Evolutionary conservation across 2,329 filamentous ascomycete species (phyloP).

Genomic region (Paramyrothecium roridum): DNA sequence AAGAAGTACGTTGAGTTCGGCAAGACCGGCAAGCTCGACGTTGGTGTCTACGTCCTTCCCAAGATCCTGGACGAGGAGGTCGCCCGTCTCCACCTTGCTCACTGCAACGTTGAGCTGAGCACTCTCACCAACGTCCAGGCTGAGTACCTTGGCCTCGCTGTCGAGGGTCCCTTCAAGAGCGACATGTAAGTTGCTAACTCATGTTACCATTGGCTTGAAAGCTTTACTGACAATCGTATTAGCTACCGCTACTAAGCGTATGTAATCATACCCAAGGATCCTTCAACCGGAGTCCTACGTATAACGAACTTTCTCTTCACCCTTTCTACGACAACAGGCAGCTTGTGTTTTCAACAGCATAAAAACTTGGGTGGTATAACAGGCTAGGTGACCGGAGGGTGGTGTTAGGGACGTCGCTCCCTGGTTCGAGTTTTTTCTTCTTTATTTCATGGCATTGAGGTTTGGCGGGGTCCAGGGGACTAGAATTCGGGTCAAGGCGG

Average conservation of each 20-base stretch:
- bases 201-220: neutral
- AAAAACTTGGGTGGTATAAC: constrained; percentile 37
- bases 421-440: constrained; percentile 18
- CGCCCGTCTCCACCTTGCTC: constrained; percentile 85
- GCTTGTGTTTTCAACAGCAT: constrained; percentile 42
- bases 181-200: constrained; percentile 65
- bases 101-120: constrained; percentile 93
- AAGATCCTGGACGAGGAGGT: constrained; percentile 99
- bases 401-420: constrained; percentile 20
- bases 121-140: constrained; percentile 82
- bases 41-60: constrained; percentile 90
- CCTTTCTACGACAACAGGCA: constrained; percentile 26
- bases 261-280: constrained; percentile 32
- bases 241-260: constrained; percentile 44
- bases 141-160: constrained; percentile 85
- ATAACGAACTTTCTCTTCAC: constrained; percentile 29
- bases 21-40: constrained; percentile 82
- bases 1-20: constrained; percentile 96
- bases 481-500: constrained; percentile 19
- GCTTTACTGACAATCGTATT: constrained; percentile 10
- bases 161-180: constrained; percentile 92
- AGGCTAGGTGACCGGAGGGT: constrained; percentile 20
- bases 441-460: constrained; percentile 13
- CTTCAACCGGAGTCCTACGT: constrained; percentile 37
- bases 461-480: constrained; percentile 9